Evolutionary conservation across 2,329 filamentous ascomycete species (phyloP), one percentile per base, ranked within the genome.

Genomic region (Aspergillus proliferans): DNA sequence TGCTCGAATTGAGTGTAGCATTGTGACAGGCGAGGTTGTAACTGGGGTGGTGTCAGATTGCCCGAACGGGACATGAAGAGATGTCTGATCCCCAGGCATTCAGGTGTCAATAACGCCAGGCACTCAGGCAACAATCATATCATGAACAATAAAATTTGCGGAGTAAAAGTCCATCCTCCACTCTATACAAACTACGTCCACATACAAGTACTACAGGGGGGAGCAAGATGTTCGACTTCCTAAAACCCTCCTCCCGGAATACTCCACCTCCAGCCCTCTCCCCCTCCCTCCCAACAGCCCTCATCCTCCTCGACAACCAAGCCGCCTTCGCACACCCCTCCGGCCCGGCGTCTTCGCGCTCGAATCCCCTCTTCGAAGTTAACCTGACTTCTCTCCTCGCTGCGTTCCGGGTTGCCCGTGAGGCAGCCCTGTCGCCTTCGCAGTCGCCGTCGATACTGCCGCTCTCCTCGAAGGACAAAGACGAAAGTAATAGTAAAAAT

Each of bases 301-400:
- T 78, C 30, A 63, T 78, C 46, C 58, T 78, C 9, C 74, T 78
- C 47, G 75, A 78, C 59, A 70, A 74, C 36, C 75, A 77, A 59
- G 57, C 66, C 21, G 74, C 58, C 41, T 73, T 78, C 58, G 59
- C 53, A 14, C 61, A 72, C 33, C 63, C 58, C 44, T 65, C 66
- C 3, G 60, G 69, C 55, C 75, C 69, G 68, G 72, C 72, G 8
- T 56, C 61, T 4, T 54, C 60, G 7, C 70, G 74, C 41, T 76
- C 72, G 47, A 77, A 74, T 44, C 73, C 72, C 2, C 45, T 56
- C 15, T 75, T 74, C 42, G 72, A 78, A 55, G 42, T 51, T 9
- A 77, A 77, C 53, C 57, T 74, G 38, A 47, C 59, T n/a, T 49
- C 59, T 1, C 61, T 78, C 1, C 60, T 77, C 14, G 39, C 52